Base-by-base conservation (phyloP, 768 basidiomycete species). In the Rhodotorula sphaerocarpa region DNA sequence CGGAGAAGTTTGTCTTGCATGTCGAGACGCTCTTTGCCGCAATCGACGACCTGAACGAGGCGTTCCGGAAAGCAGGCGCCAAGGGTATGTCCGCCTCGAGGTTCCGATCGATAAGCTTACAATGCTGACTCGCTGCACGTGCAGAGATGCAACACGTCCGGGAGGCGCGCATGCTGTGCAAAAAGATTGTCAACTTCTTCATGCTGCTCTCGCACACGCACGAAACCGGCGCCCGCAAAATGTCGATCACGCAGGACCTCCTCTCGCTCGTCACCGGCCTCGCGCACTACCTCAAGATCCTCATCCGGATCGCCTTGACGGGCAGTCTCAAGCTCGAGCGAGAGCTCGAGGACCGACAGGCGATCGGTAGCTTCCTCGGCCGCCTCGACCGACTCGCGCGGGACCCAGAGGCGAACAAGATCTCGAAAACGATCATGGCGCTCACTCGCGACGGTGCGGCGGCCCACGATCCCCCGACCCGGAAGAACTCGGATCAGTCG, bases 201-300 rank as follows among this genome's bases (percentile, higher is more conserved):
- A 95, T 90, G 25, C 79, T 96, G 42, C 79, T 99, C 50, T 96
- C 93, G 11, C 90, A 92, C 75, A 92, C 90, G 28, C 90, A 93
- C 75, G 89, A 93, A 75, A 87, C 89, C 6, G 88, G 88, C 41
- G 82, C 88, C 18, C 84, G 87, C 61, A 79, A 89, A 71, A 90
- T 90, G 84, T 88, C 87, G 55, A 92, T 97, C 85, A 96, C 92
- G 23, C 89, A 96, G 76, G 95, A 97, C 71, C 79, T 99, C 18
- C 84, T 97, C 41, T 90, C 92, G 23, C 84, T 99, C 51, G 95
- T 99, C 66, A 99, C 95, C 0, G 93, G 95, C n/a, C 81, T 99
- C 41, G 95, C 95, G 9, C 95, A 99, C 76, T 97, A 99, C 76
- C 85, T 99, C 74, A 99, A 99, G 79, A 97, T 99, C 76, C 84